Conservation (phyloP, 83 land plant genomes). For the Larix sibirica region DNA sequence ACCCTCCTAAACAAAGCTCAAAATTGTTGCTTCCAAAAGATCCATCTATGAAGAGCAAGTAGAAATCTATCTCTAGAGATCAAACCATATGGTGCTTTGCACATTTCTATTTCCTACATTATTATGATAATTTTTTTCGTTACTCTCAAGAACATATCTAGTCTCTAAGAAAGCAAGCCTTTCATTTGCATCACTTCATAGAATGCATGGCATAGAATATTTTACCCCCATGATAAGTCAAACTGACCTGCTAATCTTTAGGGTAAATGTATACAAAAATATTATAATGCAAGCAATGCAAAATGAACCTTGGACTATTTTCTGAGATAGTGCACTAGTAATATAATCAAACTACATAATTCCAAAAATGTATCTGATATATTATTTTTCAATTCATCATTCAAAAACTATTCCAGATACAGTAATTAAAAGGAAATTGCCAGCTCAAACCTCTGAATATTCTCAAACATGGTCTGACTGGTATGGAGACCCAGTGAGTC, state of each 20-base stretch:
- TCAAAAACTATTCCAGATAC: background rate
- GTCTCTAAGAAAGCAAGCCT: too few relatives aligned
- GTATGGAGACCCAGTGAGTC: slow-evolving; percentile 70
- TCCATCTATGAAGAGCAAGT: background rate
- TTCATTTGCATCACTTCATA: background rate
- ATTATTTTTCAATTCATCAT: background rate
- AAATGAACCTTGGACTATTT: too few relatives aligned
- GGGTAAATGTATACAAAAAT: background rate
- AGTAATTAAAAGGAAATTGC: background rate
- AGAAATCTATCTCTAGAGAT: background rate
- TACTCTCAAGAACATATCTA: background rate
- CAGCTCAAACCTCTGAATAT: slow-evolving; percentile 39
- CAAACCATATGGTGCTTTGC: background rate
- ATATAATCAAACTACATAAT: too few relatives aligned
- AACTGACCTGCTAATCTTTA: background rate
- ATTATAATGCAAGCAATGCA: too few relatives aligned
- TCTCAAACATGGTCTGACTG: slow-evolving; percentile 40
- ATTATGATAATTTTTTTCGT: background rate
- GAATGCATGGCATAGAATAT: background rate
- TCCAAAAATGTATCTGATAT: too few relatives aligned
- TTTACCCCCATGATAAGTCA: background rate
- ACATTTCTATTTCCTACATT: background rate
- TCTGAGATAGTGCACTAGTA: too few relatives aligned
- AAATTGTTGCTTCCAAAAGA: too few relatives aligned
- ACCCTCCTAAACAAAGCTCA: too few relatives aligned